Evolutionary conservation across 495 filamentous ascomycete species (phyloP).

Genomic region (Cercophora scortea): DNA sequence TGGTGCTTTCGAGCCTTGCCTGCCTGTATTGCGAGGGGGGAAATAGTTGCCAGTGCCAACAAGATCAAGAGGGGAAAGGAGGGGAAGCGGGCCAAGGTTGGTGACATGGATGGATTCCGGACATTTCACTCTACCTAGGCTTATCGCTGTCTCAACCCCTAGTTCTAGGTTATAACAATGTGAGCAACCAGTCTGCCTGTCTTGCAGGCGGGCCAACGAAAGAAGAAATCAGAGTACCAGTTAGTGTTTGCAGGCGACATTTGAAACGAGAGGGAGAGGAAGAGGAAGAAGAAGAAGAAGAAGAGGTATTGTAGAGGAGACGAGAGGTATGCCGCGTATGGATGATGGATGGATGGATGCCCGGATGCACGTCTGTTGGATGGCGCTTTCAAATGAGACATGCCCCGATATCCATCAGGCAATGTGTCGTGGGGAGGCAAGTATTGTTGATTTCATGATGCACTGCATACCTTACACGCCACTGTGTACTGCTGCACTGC

Average conservation of each 20-base stretch:
- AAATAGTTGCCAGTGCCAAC: conserved; percentile 3
- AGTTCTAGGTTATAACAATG: not conserved
- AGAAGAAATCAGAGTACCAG: not conserved
- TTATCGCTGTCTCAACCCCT: conserved; percentile 14
- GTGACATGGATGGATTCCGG: not conserved
- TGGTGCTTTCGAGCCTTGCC: not conserved
- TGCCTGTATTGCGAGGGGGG: not conserved
- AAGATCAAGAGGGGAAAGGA: not conserved
- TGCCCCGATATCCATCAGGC: too few relatives aligned
- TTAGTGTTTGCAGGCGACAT: too few relatives aligned
- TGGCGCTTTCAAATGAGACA: too few relatives aligned
- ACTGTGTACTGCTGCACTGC: too few relatives aligned
- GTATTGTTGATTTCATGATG: too few relatives aligned
- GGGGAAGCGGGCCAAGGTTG: not conserved
- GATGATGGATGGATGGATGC: too few relatives aligned
- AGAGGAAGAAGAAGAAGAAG: not conserved
- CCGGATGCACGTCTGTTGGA: too few relatives aligned
- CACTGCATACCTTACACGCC: too few relatives aligned
- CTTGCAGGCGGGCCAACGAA: not conserved
- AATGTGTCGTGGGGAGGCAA: too few relatives aligned
- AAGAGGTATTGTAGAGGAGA: not conserved
- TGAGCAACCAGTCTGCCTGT: not conserved
- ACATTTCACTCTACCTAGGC: conserved; percentile 6
- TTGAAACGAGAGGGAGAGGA: too few relatives aligned
- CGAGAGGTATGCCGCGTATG: too few relatives aligned